Conservation (phyloP, 345 rosid genomes). For the Rhizophora apiculata region DNA sequence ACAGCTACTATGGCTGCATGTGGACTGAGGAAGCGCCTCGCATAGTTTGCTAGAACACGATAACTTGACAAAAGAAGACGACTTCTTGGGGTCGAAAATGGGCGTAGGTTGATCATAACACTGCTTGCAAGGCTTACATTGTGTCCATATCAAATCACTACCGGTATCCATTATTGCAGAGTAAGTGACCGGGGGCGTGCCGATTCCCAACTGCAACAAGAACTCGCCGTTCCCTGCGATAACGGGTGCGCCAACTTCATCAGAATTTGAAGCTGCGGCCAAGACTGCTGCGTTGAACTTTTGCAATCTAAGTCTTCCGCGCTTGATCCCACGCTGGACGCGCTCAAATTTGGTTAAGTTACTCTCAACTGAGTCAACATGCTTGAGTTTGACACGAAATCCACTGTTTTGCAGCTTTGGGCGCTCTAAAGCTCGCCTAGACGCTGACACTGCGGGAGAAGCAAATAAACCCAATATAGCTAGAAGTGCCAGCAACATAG, state of each 20-base stretch:
- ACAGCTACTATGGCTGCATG: slow-evolving; percentile 46
- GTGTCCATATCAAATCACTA: slow-evolving; percentile 94
- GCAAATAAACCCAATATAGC: background rate
- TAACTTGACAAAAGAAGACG: slow-evolving; percentile 55
- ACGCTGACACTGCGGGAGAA: slow-evolving; percentile 16
- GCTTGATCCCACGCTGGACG: slow-evolving; percentile 59
- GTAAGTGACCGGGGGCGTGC: slow-evolving; percentile 56
- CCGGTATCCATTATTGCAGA: slow-evolving; percentile 84
- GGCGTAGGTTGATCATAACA: slow-evolving; percentile 76
- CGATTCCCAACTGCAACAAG: slow-evolving; percentile 64
- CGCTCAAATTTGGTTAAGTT: slow-evolving; percentile 74
- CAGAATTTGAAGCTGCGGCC: slow-evolving; percentile 31
- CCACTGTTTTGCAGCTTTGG: slow-evolving; percentile 21
- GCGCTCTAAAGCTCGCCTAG: slow-evolving; percentile 20
- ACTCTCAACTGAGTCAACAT: slow-evolving; percentile 58
- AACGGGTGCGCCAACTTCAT: slow-evolving; percentile 41
- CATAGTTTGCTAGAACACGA: slow-evolving; percentile 65
- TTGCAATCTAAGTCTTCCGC: slow-evolving; percentile 58
- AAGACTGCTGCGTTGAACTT: slow-evolving; percentile 45
- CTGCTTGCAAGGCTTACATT: slow-evolving; percentile 74
- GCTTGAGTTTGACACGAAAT: slow-evolving; percentile 49
- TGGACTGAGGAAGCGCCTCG: slow-evolving; percentile 43
- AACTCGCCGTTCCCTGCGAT: slow-evolving; percentile 78
- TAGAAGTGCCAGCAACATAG: slow-evolving; percentile 2
- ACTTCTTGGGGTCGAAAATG: slow-evolving; percentile 64